Percentiles rank a stretch among this genome's conserved stretches.
Conservation (phyloP, 257 asterid genomes). For the Solanum lignicaule region DNA sequence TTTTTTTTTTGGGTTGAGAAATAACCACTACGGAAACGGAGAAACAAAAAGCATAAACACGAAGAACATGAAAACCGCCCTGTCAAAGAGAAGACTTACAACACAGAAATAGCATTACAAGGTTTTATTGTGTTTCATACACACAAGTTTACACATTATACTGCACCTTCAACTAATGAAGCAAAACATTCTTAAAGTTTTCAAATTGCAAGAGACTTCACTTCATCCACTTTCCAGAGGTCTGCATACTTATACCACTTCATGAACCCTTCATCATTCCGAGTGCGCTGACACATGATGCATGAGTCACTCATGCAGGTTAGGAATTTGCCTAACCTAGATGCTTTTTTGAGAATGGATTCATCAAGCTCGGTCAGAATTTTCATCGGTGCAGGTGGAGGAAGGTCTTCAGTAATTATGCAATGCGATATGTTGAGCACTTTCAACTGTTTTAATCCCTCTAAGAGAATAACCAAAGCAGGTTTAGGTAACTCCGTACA, state of each 20-base stretch:
- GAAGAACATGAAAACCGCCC: not conserved
- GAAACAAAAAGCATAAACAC: not conserved
- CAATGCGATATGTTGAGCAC: constrained; percentile 83
- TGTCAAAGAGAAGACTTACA: not conserved
- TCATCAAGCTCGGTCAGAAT: constrained; percentile 30
- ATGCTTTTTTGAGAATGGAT: constrained; percentile 29
- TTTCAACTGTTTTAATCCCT: constrained; percentile 38
- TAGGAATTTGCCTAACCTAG: constrained; percentile 33
- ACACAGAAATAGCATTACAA: not conserved
- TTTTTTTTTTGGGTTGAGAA: too few relatives aligned
- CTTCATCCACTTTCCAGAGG: constrained; percentile 76
- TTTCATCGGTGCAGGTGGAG: constrained; percentile 22
- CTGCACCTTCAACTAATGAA: not conserved
- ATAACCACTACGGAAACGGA: not conserved
- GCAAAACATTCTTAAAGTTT: not conserved
- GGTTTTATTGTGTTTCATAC: not conserved
- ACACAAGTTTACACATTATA: not conserved
- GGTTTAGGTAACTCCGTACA: constrained; percentile 45
- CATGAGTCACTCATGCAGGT: constrained; percentile 55
- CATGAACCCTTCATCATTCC: constrained; percentile 54
- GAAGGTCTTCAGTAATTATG: constrained; percentile 26
- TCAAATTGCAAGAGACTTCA: constrained; percentile 56
- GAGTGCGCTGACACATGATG: constrained; percentile 54
- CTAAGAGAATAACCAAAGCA: constrained; percentile 46
- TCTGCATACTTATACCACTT: constrained; percentile 84